Percentiles rank a stretch among this genome's conserved stretches.
These are phyloP conservation scores for Hebeloma cylindrosporum DNA, from an alignment of 768 basidiomycete genomes.

Conservation along the genomic window DNA sequence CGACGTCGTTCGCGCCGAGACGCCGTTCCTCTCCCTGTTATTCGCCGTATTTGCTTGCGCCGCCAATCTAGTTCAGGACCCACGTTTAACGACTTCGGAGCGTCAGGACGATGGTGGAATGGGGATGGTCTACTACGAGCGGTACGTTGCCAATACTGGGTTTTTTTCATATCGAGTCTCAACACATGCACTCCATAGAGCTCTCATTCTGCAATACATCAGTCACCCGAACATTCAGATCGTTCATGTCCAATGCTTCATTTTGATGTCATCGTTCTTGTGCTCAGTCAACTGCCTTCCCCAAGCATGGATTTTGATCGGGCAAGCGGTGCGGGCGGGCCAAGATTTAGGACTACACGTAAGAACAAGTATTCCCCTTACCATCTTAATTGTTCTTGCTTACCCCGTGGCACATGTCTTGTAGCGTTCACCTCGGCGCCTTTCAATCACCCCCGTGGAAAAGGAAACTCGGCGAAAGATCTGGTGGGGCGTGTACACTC, in stretches of 20 bases:
- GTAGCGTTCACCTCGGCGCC: constrained; percentile 80
- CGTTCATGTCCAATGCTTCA: constrained; percentile 87
- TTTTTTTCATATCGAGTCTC: neutral
- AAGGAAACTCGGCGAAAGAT: constrained; percentile 89
- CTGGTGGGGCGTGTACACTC: constrained; percentile 92
- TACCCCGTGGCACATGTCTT: constrained; percentile 19
- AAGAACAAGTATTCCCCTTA: constrained; percentile 32
- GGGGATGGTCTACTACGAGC: constrained; percentile 89
- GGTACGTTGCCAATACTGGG: constrained; percentile 43
- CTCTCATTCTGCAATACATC: constrained; percentile 89
- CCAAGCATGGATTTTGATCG: constrained; percentile 90
- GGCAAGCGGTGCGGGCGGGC: constrained; percentile 85
- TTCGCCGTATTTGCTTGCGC: constrained; percentile 93
- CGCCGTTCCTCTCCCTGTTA: constrained; percentile 76
- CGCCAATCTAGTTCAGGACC: constrained; percentile 75
- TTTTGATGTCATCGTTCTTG: constrained; percentile 86
- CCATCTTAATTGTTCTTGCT: constrained; percentile 7
- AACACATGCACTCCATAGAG: constrained; percentile 44
- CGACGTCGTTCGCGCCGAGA: constrained; percentile 54
- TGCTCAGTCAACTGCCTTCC: constrained; percentile 93
- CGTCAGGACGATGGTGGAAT: constrained; percentile 76
- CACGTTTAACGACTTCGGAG: constrained; percentile 57
- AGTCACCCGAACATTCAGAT: constrained; percentile 84
- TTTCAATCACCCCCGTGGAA: constrained; percentile 68
- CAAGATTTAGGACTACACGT: constrained; percentile 94